Percentiles rank a stretch among this genome's conserved stretches.
These are phyloP conservation scores for Astragalus glycyphyllos DNA, from an alignment of 306 rosid species.

Conservation along the genomic window DNA sequence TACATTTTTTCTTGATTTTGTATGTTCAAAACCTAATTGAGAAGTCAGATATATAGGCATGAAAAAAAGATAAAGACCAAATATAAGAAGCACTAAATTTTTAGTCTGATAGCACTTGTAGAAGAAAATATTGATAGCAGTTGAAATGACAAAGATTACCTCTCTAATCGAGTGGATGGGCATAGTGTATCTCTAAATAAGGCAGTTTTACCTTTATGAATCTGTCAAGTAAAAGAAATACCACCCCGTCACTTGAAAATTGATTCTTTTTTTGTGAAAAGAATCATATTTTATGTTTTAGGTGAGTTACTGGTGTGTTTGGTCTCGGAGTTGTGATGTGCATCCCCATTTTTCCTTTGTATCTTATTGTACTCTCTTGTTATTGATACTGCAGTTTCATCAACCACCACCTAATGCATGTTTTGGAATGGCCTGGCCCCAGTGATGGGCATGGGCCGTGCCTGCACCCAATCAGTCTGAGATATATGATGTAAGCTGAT, in stretches of 20 bases:
- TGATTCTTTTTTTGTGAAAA: not conserved
- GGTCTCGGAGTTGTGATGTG: not conserved
- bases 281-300: no score
- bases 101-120: not conserved
- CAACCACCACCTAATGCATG: constrained; percentile 85
- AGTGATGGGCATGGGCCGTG: constrained; percentile 94
- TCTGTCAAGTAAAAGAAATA: no score
- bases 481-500: constrained; percentile 42
- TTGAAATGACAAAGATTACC: no score
- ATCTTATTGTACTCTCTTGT: constrained; percentile 25
- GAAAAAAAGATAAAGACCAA: not conserved
- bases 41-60: constrained; percentile 1
- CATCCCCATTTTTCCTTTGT: not conserved
- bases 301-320: not conserved
- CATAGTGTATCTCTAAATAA: not conserved
- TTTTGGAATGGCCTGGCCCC: constrained; percentile 99
- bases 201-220: not conserved
- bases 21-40: not conserved
- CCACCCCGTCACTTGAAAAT: not conserved
- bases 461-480: constrained; percentile 80
- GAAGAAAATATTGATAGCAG: not conserved
- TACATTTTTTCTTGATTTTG: not conserved
- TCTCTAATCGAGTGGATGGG: no score
- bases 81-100: not conserved
- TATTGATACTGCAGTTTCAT: constrained; percentile 69